These are phyloP conservation scores for Ceratobasidium sp. DNA, from an alignment of 1,284 basidiomycete species.

Conservation along the genomic window DNA sequence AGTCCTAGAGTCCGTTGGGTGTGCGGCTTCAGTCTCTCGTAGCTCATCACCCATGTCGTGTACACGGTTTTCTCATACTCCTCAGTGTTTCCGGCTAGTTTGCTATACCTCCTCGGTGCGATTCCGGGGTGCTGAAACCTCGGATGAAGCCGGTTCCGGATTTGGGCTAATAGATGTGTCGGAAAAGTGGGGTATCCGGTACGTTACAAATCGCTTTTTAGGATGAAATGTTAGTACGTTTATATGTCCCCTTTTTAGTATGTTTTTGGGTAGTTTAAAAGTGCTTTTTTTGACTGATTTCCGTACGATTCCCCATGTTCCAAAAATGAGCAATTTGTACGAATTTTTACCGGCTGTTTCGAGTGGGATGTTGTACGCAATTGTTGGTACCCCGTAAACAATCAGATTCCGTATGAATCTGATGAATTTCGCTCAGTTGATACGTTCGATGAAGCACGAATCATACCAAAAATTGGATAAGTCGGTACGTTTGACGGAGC, in stretches of 20 bases:
- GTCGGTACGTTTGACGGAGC: too few species aligned
- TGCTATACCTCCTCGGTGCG: background rate
- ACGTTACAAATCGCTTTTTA: background rate
- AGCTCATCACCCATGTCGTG: background rate
- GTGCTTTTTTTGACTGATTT: background rate
- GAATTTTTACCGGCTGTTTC: background rate
- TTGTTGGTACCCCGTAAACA: background rate
- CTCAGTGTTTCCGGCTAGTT: background rate
- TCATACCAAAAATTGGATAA: too few species aligned
- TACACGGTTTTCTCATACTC: background rate
- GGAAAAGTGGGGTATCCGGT: background rate
- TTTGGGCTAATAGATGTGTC: background rate
- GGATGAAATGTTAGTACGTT: conserved; percentile 19
- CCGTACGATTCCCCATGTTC: background rate
- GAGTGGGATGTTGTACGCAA: background rate
- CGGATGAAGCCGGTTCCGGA: background rate
- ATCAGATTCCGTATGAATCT: background rate
- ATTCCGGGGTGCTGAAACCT: conserved; percentile 1
- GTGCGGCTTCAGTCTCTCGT: background rate
- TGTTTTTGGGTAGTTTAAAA: background rate
- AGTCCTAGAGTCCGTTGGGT: background rate
- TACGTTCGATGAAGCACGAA: background rate
- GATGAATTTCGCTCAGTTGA: too few species aligned
- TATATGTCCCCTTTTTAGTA: background rate
- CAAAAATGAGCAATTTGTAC: background rate